These are phyloP conservation scores for Auriscalpium microsporum DNA, from an alignment of 768 basidiomycete genomes.

Conservation along the genomic window DNA sequence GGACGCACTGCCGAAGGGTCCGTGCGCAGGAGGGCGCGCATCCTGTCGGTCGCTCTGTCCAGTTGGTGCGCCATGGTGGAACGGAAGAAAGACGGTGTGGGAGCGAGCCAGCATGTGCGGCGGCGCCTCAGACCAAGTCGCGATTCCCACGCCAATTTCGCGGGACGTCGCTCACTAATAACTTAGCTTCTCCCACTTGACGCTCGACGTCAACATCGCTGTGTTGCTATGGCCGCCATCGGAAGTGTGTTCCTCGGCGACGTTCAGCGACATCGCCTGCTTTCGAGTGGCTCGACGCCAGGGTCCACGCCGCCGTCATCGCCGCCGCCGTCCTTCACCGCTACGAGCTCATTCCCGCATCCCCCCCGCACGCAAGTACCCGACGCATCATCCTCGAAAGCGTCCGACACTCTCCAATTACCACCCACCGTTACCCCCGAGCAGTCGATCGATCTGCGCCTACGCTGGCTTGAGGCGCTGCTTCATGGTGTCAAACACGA, in stretches of 20 bases:
- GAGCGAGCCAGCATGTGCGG: no score
- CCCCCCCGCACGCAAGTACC: not conserved
- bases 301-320: constrained; percentile 45
- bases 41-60: no score
- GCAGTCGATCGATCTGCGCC: constrained; percentile 63
- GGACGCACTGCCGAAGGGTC: no score
- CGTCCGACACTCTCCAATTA: constrained; percentile 9
- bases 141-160: no score
- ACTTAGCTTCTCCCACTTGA: no score
- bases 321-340: constrained; percentile 26
- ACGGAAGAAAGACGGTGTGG: no score
- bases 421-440: constrained; percentile 43
- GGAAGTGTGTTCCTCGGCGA: constrained; percentile 82
- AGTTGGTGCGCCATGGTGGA: no score
- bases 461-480: constrained; percentile 76
- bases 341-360: constrained; percentile 16
- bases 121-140: no score
- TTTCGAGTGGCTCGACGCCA: constrained; percentile 24
- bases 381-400: no score
- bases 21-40: no score
- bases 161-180: no score
- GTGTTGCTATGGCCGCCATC: constrained; percentile 39
- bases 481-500: constrained; percentile 55
- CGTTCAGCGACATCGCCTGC: constrained; percentile 52
- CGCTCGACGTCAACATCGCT: no score